Conservation (phyloP, 805 yeast genomes). For the Millerozyma miso region DNA sequence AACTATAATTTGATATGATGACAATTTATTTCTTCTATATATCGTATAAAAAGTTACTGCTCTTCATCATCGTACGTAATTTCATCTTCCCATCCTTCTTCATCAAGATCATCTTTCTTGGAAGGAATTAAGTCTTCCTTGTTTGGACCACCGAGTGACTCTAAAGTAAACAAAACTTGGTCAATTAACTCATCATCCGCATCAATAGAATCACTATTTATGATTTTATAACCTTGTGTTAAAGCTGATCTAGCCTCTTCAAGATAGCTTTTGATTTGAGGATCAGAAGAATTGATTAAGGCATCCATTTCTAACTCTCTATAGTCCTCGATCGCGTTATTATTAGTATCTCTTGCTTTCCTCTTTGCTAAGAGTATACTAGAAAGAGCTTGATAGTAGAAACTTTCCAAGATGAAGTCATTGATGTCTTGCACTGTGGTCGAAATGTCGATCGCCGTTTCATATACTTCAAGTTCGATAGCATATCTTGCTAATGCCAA, state of each 20-base stretch:
- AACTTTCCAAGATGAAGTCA: slow-evolving; percentile 78
- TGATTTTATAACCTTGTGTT: slow-evolving; percentile 41
- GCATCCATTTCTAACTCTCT: slow-evolving; percentile 30
- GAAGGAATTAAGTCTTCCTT: slow-evolving; percentile 39
- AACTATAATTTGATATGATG: too few species aligned
- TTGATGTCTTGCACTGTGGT: slow-evolving; percentile 68
- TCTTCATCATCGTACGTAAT: slow-evolving; percentile 35
- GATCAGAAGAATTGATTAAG: slow-evolving; percentile 17
- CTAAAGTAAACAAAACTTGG: slow-evolving; percentile 49
- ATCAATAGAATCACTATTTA: slow-evolving; percentile 35
- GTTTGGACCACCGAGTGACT: slow-evolving; percentile 59
- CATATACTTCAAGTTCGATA: slow-evolving; percentile 72
- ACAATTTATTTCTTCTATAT: neutral
- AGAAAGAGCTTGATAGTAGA: slow-evolving; percentile 80
- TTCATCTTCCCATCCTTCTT: slow-evolving; percentile 53
- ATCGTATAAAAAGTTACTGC: neutral
- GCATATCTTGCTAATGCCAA: slow-evolving; percentile 69
- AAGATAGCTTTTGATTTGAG: slow-evolving; percentile 24
- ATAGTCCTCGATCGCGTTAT: slow-evolving; percentile 30
- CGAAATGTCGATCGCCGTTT: slow-evolving; percentile 62
- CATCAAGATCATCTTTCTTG: slow-evolving; percentile 27
- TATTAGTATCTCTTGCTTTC: slow-evolving; percentile 8
- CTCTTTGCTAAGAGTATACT: slow-evolving; percentile 44
- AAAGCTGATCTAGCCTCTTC: slow-evolving; percentile 42
- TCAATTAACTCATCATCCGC: slow-evolving; percentile 56